Evolutionary conservation across 176 grass and related monocot species (phyloP), one percentile per base, ranked within the genome.

Genomic region (Avena atlantica): DNA sequence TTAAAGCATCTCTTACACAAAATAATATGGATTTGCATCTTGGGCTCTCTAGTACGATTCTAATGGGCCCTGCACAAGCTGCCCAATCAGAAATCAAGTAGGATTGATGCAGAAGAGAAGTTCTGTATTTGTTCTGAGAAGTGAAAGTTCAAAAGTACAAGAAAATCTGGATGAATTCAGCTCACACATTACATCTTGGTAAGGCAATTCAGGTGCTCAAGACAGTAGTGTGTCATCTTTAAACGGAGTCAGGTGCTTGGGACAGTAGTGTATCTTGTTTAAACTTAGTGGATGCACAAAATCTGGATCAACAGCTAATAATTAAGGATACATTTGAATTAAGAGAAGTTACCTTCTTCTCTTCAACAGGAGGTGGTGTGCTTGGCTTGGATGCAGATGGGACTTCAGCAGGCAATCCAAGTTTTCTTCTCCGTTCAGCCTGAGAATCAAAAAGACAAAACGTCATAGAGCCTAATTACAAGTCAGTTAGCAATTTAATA

Each of bases 391-490:
- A 72, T 90, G 90, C 84, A 78, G 81, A 75, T 40, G 97, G 91
- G 58, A 91, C 94, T 94, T 99, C 94, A 51, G 92, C 92, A 5
- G 97, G 94, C 86, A 99, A 87, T 85, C 97, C 94, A 89, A 99
- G 92, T 84, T 91, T 99, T 69, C 97, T 95, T 85, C 97, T 96
- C 84, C 97, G 94, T 89, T 99, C 97, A 88, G 94, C 97, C 97
- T 96, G 48, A 31, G 67, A 84, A 81, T 78, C 4, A 24, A 62
- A 62, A 63, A 25, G 25, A 64, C 12, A 12, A 69, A 47, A 27
- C 13, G 2, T 83, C 25, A 21, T 36, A 29, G 59, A 44, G 42
- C 17, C 17, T 13, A 64, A 40, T 78, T 23, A 59, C 70, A 65
- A 57, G 56, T 71, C 45, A 21, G 13, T 79, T 64, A 61, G 6